Base-by-base conservation (phyloP, 202 grass and related monocot species). In the Alloteropsis angusta region DNA sequence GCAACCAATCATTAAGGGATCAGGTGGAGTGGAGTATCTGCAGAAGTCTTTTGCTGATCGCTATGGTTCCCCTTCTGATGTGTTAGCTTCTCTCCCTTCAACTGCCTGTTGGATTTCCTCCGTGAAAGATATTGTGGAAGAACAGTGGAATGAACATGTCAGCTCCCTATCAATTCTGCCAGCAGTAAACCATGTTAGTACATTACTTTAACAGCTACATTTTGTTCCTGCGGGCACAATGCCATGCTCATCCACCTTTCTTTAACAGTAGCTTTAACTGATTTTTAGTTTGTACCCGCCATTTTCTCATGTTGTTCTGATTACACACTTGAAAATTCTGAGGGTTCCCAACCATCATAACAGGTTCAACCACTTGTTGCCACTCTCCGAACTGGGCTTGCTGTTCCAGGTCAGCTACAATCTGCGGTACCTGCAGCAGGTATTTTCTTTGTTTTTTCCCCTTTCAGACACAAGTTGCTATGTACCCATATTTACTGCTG, bases 111-210 rank as follows among this genome's bases (percentile, higher is more conserved):
- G 96, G 96, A 82, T 95, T 84, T 87, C 83, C 39, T 65, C 80
- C 7, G 45, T 89, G 26, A 79, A 76, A 71, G 74, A 72, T 76
- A 71, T 60, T 21, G 81, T 71, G 69, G 90, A 90, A 80, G 91
- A 91, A 89, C 89, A 98, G 71, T 98, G 96, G 96, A 87, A 74
- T 45, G 86, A 95, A 58, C 64, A 98, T 85, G 71, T 85, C 10
- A 77, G 74, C 69, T 85, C 86, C 13, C 74, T 90, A 49, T 87
- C 82, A 7, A 65, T 83, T 5, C 46, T 95, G 56, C 81, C 80
- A 48, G 74, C 74, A 70, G 72, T 77, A 83, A 80, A 83, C 35
- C 65, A 93, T 85, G 91, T 94, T 54, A 94, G 87, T 81, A 75
- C 57, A 44, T 39, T 65, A 39, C 23, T 63, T 19, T 37, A 47